Evolutionary conservation across 805 yeast species (phyloP), one percentile per base, ranked within the genome.

Genomic region (Ogataea nitratoaversa): DNA sequence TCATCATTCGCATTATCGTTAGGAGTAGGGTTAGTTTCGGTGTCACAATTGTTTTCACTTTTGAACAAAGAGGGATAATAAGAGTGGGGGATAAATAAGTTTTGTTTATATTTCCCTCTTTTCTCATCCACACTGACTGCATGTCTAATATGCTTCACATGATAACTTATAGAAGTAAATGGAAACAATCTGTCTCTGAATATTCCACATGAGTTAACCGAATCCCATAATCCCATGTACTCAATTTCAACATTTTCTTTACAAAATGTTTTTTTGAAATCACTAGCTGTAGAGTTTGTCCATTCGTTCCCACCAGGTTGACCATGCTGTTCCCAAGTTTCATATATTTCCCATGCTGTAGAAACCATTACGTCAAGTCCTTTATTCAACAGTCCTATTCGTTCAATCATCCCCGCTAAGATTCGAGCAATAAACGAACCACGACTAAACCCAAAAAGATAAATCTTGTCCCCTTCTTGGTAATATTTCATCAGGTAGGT

Each of bases 391-490:
- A 82, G 55, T 0, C 87, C 88, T n/a, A 81, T 78, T 30, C 74
- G 58, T 45, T 75, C 82, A 13, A 82, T 61, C 84, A 82, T 76
- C 1, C 84, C 84, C 2, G 81, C 76, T 18, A 82, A 55, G 1
- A 81, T 76, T 33, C 86, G 65, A 0, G 84, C 85, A 5, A 77
- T 68, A 52, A 79, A 79, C 5, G 85, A 82, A 9, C 88, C 89
- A 22, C 88, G 65, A 37, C 64, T 59, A 33, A 78, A 79, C 0
- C 87, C 86, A 64, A 79, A 74, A 49, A 81, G 57, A 44, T 60
- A 75, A 12, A 81, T 70, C 37, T 58, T 63, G 50, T 78, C 84
- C 0, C 79, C 80, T 1, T 54, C 51, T 30, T 60, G 57, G 48
- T 76, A 79, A 49, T 65, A 65, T 28, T 62, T 59, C 69, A 77